Percentiles rank a stretch among this genome's conserved stretches.
These are phyloP conservation scores for Ophiocordyceps robertsii DNA, from an alignment of 2,329 filamentous ascomycete species.

Conservation along the genomic window DNA sequence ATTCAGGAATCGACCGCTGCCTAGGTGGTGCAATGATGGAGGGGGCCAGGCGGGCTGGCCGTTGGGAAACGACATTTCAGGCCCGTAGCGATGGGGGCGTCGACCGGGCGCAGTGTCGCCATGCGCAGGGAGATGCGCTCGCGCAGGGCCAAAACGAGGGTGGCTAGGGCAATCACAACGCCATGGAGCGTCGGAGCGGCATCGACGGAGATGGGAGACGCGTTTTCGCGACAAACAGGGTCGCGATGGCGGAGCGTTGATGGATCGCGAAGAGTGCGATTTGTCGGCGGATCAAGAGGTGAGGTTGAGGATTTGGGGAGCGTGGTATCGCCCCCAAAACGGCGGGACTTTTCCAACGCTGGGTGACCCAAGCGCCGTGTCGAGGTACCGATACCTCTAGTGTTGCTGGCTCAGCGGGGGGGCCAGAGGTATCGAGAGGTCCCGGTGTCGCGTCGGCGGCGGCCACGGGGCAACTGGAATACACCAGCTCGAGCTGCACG, in stretches of 20 bases:
- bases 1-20: conserved; percentile 36
- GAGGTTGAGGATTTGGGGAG: conserved; percentile 37
- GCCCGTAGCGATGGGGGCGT: conserved; percentile 34
- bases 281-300: conserved; percentile 39
- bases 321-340: conserved; percentile 25
- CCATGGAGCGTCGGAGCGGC: conserved; percentile 34
- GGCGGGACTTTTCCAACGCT: conserved; percentile 20
- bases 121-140: conserved; percentile 40
- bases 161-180: conserved; percentile 31
- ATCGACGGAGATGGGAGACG: conserved; percentile 36
- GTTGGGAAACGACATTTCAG: conserved; percentile 54
- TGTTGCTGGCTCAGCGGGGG: background rate
- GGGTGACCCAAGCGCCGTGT: background rate
- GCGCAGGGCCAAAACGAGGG: conserved; percentile 35
- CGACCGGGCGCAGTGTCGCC: conserved; percentile 35
- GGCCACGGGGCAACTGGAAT: background rate
- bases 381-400: background rate
- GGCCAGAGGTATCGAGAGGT: background rate
- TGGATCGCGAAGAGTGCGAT: conserved; percentile 34
- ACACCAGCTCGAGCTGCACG: too few species aligned
- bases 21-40: conserved; percentile 35
- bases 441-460: background rate
- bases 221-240: conserved; percentile 24
- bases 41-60: conserved; percentile 53
- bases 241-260: conserved; percentile 33